Evolutionary conservation across 1,139 yeast species (phyloP).

Genomic region (Protomyces inouyei): DNA sequence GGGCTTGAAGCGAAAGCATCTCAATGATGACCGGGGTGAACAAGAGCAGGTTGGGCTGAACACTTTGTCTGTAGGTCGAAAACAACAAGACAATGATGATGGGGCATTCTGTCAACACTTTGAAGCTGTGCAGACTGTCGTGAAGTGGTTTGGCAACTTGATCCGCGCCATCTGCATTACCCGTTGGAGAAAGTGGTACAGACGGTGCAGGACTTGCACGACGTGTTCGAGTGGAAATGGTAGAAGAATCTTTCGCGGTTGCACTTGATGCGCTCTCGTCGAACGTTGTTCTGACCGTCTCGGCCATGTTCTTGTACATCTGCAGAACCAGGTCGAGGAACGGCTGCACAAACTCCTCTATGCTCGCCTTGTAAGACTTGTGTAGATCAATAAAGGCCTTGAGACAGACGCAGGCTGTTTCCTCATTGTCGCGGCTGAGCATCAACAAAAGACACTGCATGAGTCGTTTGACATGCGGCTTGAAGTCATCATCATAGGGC

Average conservation of each 20-base stretch:
- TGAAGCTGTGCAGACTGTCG: conserved; percentile 73
- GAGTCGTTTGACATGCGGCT: conserved; percentile 5
- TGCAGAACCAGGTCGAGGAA: conserved; percentile 72
- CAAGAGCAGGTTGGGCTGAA: conserved; percentile 62
- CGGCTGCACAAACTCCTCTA: conserved; percentile 69
- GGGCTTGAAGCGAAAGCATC: conserved; percentile 70
- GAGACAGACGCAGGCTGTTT: conserved; percentile 88
- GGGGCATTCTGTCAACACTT: conserved; percentile 93
- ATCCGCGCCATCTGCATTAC: conserved; percentile 37
- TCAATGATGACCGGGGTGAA: conserved; percentile 80
- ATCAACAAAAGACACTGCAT: conserved; percentile 4
- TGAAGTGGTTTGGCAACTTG: conserved; percentile 40
- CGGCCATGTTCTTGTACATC: conserved; percentile 75
- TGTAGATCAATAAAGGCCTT: conserved; percentile 84
- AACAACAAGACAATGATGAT: conserved; percentile 90
- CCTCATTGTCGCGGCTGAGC: conserved; percentile 66
- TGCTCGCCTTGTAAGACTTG: conserved; percentile 67
- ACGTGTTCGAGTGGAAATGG: background rate
- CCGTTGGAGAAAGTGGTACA: conserved; percentile 44
- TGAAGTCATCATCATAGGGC: conserved; percentile 17
- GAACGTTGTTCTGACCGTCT: conserved; percentile 65
- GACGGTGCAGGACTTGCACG: conserved; percentile 28
- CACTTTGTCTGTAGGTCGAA: conserved; percentile 76
- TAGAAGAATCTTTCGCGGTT: conserved; percentile 26
- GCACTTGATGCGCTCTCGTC: conserved; percentile 32